Percentiles rank a stretch among this genome's conserved stretches.
phyloP scores from a whole-genome alignment of 805 yeast genomes.

The Hanseniaspora singularis region DNA sequence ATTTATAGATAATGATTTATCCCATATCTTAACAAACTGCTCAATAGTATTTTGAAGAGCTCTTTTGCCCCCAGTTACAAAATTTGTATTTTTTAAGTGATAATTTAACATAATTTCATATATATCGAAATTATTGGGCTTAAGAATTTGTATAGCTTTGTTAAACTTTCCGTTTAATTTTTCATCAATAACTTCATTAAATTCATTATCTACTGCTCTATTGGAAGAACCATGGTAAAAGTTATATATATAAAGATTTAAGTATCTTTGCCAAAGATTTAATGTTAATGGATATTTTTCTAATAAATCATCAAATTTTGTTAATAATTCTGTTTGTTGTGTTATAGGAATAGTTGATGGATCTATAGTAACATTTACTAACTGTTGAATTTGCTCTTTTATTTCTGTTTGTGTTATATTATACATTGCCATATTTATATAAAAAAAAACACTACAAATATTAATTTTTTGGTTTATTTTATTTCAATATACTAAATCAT shows the following conservation, averaged over 20 bases:
- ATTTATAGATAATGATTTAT: slow-evolving; percentile 7
- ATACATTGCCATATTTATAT: neutral
- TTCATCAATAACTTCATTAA: slow-evolving; percentile 7
- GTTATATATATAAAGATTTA: slow-evolving; percentile 8
- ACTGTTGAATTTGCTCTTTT: slow-evolving; percentile 4
- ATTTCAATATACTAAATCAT: no score
- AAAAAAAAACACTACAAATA: neutral
- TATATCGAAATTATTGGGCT: slow-evolving; percentile 10
- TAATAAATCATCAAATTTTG: slow-evolving; percentile 10
- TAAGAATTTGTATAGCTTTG: slow-evolving; percentile 7
- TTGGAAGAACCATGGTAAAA: neutral
- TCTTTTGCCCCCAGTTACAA: slow-evolving; percentile 9
- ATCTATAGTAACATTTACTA: slow-evolving; percentile 8
- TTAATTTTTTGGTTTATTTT: neutral
- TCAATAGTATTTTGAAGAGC: slow-evolving; percentile 11
- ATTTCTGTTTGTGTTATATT: slow-evolving; percentile 1
- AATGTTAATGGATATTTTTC: slow-evolving; percentile 10
- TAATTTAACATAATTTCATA: slow-evolving; percentile 9
- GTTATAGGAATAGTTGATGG: slow-evolving; percentile 14
- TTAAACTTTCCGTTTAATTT: slow-evolving; percentile 3
- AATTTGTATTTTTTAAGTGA: slow-evolving; percentile 6
- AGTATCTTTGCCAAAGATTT: slow-evolving; percentile 9
- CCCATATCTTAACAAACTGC: slow-evolving; percentile 13
- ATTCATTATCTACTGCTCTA: slow-evolving; percentile 1
- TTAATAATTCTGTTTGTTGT: slow-evolving; percentile 7